Evolutionary conservation across 768 basidiomycete genomes (phyloP), one percentile per base, ranked within the genome.

Genomic region (Hortiboletus campestris): DNA sequence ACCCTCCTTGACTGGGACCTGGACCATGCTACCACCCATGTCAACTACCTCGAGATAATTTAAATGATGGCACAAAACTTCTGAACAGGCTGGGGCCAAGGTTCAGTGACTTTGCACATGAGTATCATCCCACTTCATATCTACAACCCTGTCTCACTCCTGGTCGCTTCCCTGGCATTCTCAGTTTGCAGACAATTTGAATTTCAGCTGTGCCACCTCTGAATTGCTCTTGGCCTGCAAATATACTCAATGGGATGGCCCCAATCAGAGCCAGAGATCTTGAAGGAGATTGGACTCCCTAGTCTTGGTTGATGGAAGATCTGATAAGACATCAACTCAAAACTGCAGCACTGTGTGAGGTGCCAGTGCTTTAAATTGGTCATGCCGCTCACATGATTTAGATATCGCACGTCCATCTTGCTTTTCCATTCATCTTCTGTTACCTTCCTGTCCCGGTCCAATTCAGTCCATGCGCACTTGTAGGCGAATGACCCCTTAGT

Each of bases 31-130:
- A 90, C 89, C 60, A 85, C 84, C 50, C 91, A 94, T 74, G 88
- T 95, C 78, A 83, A 85, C 75, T 86, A 90, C 63, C 86, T 94
- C 65, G 90, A 94, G 77, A 83, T 86, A n/a, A n/a, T n/a, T n/a
- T n/a, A n/a, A n/a, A n/a, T n/a, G 70, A 84, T 86, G 63, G 86
- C 85, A 61, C 80, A 80, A 55, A 88, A 66, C 77, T 89, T 62
- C 88, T 90, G 78, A 81, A 73, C 79, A 82, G 70, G 86, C 88
- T 57, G 90, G 91, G 73, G 79, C 83, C 55, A 89, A 92, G 76
- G 87, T 89, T 57, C 79, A 85, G 71, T 83, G 89, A 64, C 86
- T 91, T 66, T 83, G 89, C 73, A 77, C 79, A 79, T 80, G 56
- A 53, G 79, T 68, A 40, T 7, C 2, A 6, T 41, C 13, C 36